Evolutionary conservation across 371 early-diverging fungal species (phyloP), one percentile per base, ranked within the genome.

Genomic region (Synchytrium microbalum): DNA sequence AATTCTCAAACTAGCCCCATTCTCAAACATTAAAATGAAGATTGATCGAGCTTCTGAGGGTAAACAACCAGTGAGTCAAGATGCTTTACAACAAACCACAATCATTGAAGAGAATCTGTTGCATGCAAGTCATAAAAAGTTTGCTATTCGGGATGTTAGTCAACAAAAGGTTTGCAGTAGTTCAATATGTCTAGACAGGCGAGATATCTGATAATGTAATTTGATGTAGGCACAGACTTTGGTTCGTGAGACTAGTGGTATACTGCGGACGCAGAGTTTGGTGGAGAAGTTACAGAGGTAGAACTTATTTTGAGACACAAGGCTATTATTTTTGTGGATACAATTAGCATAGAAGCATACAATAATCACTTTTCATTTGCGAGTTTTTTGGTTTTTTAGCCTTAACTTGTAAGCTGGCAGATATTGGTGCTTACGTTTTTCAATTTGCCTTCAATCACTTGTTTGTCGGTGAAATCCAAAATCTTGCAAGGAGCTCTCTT

Each of bases 1-100:
- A 58, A 80, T 83, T 2, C 72, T 94, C 72, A 80, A 86, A 62
- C 84, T 87, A 70, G 79, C 85, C 66, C 87, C 90, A 1, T 84
- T 84, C 77, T 81, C 80, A 60, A 81, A 86, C 65, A 81, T 90
- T 59, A 81, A 68, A 46, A 59, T 59, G 13, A 63, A 64, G 30
- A 59, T 80, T 31, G 77, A 81, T 51, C 67, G 67, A 53, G 56
- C 74, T 55, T 73, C 76, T 16, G 69, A 76, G 67, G 69, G 66
- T 53, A 72, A 23, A 74, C 64, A 0, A 28, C 63, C 0, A 66
- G 59, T 1, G 61, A 66, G 38, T 66, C 24, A 14, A 52, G 56
- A 38, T 38, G 28, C 24, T 19, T 30, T 32, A 3, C 54, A 72
- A 52, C 59, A 63, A 60, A 55, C 75, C 19, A 13, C 75, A 0